Evolutionary conservation across 345 rosid species (phyloP), one percentile per base, ranked within the genome.

Genomic region (Geranium rotundifolium): DNA sequence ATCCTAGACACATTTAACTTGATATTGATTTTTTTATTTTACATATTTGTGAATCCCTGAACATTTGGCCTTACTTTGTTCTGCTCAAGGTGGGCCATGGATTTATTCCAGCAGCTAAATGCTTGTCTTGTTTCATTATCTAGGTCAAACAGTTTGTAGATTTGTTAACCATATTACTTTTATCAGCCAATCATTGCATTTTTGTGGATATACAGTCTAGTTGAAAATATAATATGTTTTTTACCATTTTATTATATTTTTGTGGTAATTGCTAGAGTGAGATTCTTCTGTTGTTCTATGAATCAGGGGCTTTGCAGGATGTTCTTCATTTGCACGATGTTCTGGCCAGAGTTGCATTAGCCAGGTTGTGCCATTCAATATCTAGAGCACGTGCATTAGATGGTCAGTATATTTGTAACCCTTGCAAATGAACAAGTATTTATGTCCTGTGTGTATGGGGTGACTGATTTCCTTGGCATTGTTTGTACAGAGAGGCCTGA

Each of bases 291-390:
- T 56, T 59, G 39, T 71, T 73, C 52, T 69, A 50, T 72, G 72
- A 63, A 75, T 71, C 87, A 93, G 99, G 99, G 72, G 96, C 97
- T 54, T 76, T 93, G 88, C 97, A 85, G 72, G 99, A 93, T 84
- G 90, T 93, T 71, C 97, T 93, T 66, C 99, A 93, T 82, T 80
- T 93, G 79, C 96, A 90, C 73, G 99, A 93, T 76, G 99, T 93
- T 63, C 96, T 93, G 69, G 99, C 99, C 56, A 85, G 99, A 83
- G 96, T 93, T 63, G 71, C 97, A 69, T 77, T 93, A 74, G 97
- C 96, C 76, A 90, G 84, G 82, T 73, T 93, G 74, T 93, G 99
- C 70, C 92, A 93, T 72, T 65, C 84, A 57, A 80, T 93, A 76
- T 74, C 96, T 50, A 88, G 89, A 79, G 95, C 99, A 65, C 95